A percentile compares a stretch with the other conserved stretches of the same genome.
phyloP scores from a whole-genome alignment of 78 protist genomes.

The Cavenderia fasciculata region DNA sequence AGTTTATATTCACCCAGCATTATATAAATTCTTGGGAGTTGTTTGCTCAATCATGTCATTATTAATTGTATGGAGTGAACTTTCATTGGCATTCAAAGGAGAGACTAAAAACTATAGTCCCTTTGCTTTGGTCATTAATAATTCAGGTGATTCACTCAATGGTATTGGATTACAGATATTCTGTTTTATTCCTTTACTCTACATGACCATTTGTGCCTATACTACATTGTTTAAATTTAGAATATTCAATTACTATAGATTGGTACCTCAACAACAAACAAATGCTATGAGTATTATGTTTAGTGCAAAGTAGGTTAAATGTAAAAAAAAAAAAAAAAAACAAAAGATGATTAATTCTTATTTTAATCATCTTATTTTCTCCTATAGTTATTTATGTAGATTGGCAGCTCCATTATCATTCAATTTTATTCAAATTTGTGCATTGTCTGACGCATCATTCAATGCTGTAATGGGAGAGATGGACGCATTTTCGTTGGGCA shows the following conservation, averaged over 20 bases:
- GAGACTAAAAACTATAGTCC: neutral
- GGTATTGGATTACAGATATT: constrained; percentile 58
- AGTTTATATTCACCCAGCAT: constrained; percentile 31
- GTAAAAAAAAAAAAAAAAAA: no score
- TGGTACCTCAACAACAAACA: constrained; percentile 73
- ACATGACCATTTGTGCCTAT: constrained; percentile 72
- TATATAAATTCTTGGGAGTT: constrained; percentile 12
- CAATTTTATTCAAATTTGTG: constrained; percentile 61
- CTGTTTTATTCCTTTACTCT: constrained; percentile 70
- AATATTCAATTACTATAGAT: constrained; percentile 67
- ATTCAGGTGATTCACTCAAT: neutral
- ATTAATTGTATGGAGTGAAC: constrained; percentile 48
- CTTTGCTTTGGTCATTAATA: constrained; percentile 6
- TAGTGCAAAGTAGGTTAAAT: constrained; percentile 22
- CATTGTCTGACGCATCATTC: neutral
- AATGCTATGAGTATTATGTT: constrained; percentile 60
- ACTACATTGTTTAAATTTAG: constrained; percentile 54
- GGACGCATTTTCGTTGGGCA: constrained; percentile 43
- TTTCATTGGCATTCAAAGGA: neutral
- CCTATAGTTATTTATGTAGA: constrained; percentile 18
- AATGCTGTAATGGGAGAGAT: constrained; percentile 43
- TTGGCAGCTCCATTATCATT: constrained; percentile 64
- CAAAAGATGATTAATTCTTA: no score
- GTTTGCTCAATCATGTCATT: constrained; percentile 21
- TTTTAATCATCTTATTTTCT: no score